Conservation (phyloP, 2,329 filamentous ascomycete genomes). For the Sordariomycetes sp. region DNA sequence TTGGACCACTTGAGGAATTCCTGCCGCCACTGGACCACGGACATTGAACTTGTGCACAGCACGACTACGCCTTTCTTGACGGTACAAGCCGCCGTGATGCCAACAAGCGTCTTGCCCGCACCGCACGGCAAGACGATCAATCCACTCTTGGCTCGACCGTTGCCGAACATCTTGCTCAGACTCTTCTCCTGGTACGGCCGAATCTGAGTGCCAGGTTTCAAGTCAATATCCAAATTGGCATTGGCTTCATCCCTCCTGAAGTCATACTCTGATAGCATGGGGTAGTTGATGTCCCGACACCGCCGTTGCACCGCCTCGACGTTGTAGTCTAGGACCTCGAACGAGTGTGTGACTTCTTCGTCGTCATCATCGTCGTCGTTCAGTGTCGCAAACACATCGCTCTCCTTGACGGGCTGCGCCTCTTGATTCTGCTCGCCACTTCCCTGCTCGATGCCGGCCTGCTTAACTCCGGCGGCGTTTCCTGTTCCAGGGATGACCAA, state of each 20-base stretch:
- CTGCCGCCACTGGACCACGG: slow-evolving; percentile 89
- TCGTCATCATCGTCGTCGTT: slow-evolving; percentile 86
- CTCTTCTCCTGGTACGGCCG: slow-evolving; percentile 95
- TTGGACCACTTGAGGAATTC: slow-evolving; percentile 99
- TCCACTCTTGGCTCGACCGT: slow-evolving; percentile 91
- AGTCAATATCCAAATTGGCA: slow-evolving; percentile 84
- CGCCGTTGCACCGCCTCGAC: slow-evolving; percentile 85
- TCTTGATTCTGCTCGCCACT: slow-evolving; percentile 29
- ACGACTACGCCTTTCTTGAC: slow-evolving; percentile 96
- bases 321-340: slow-evolving; percentile 75
- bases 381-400: slow-evolving; percentile 61
- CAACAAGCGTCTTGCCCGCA: slow-evolving; percentile 92
- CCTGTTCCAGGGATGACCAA: slow-evolving; percentile 92
- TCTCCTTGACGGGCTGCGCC: slow-evolving; percentile 45
- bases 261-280: slow-evolving; percentile 93
- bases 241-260: slow-evolving; percentile 88
- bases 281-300: slow-evolving; percentile 77
- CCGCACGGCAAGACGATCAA: slow-evolving; percentile 96
- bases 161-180: slow-evolving; percentile 98
- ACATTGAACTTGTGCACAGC: slow-evolving; percentile 95
- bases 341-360: slow-evolving; percentile 81
- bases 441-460: slow-evolving; percentile 43
- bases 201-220: slow-evolving; percentile 83
- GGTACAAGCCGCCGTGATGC: slow-evolving; percentile 96
- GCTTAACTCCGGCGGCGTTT: slow-evolving; percentile 79